Percentiles rank a stretch among this genome's conserved stretches.
Conservation (phyloP, 2,329 filamentous ascomycete species). For the Macroventuria anomochaeta region DNA sequence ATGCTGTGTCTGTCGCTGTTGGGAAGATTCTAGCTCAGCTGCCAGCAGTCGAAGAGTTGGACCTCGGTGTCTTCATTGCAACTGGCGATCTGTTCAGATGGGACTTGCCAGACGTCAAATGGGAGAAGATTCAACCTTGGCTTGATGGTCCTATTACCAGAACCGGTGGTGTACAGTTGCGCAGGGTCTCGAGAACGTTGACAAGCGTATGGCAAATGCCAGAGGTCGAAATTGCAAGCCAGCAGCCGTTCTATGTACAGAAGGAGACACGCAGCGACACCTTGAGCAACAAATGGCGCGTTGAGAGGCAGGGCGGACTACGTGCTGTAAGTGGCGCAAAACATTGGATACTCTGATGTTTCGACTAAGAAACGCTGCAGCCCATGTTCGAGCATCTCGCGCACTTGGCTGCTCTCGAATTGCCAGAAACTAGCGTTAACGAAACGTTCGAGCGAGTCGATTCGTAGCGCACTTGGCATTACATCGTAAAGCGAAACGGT, state of each 20-base stretch:
- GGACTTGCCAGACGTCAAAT: conserved; percentile 37
- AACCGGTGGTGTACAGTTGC: conserved; percentile 12
- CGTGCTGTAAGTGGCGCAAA: conserved; percentile 21
- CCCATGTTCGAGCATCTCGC: conserved; percentile 21
- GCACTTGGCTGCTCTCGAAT: conserved; percentile 7
- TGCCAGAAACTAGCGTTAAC: conserved; percentile 15
- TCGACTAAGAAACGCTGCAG: conserved; percentile 5
- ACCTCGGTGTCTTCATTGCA: conserved; percentile 31
- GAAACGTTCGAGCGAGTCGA: conserved; percentile 25
- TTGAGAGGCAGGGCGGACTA: conserved; percentile 27
- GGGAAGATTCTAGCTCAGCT: conserved; percentile 30
- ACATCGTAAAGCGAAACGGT: not conserved
- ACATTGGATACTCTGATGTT: not conserved
- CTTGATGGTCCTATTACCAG: conserved; percentile 28
- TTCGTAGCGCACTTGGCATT: conserved; percentile 1
- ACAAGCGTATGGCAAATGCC: conserved; percentile 17
- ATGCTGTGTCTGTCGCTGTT: conserved; percentile 31
- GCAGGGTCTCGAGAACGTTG: conserved; percentile 29
- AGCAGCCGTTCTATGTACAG: conserved; percentile 31
- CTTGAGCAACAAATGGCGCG: conserved; percentile 18
- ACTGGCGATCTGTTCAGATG: conserved; percentile 29
- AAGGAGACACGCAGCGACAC: conserved; percentile 24
- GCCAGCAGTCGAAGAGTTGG: conserved; percentile 35
- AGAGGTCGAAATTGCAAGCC: conserved; percentile 2
- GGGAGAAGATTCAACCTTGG: conserved; percentile 37